phyloP scores from a whole-genome alignment of 306 rosid species.

The Acacia confusa region DNA sequence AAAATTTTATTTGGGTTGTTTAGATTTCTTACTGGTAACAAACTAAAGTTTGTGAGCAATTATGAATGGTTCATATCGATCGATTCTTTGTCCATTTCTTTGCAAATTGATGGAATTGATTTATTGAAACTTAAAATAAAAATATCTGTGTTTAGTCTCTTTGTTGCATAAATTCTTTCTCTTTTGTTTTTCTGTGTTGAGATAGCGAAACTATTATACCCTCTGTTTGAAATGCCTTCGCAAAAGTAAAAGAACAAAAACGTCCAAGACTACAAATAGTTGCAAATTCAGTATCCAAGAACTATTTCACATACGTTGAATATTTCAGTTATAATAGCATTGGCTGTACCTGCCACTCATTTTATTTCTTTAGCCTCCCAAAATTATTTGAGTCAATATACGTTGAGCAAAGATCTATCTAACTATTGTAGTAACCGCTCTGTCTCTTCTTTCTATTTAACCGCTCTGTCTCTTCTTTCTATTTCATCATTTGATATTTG shows the following conservation, averaged over 20 bases:
- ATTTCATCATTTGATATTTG: no score
- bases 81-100: neutral
- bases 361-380: neutral
- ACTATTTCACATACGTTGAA: neutral
- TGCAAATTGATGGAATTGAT: neutral
- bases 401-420: neutral
- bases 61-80: neutral
- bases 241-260: neutral
- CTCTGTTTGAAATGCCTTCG: neutral
- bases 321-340: neutral
- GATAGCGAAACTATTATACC: neutral
- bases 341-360: neutral
- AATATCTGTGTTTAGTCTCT: neutral
- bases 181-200: neutral
- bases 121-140: neutral
- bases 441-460: no score
- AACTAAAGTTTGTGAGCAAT: neutral
- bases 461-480: no score
- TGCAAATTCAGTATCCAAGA: neutral
- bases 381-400: neutral
- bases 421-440: neutral
- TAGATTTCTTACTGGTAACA: neutral
- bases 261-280: neutral
- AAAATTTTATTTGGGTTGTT: neutral
- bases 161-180: neutral